Evolutionary conservation across 139 green algal species (phyloP), one percentile per base, ranked within the genome.

Genomic region (Pseudopediastrum boryanum): DNA sequence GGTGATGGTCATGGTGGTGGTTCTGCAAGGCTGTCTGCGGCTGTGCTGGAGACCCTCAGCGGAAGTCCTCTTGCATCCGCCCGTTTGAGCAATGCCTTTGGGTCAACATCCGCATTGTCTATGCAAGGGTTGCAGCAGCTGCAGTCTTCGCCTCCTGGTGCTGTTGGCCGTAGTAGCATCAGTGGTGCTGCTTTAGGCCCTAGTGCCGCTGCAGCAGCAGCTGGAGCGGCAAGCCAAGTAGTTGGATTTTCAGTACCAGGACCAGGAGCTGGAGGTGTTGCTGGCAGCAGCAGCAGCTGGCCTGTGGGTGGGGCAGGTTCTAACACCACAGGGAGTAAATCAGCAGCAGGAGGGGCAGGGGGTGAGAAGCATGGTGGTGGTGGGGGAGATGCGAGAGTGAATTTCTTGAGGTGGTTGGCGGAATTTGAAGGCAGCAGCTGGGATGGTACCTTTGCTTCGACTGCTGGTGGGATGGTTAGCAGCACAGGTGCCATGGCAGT

Each of bases 381-480:
- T 43, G 27, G 27, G 9, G 25, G 35, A 31, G 61, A 16, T 44
- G 61, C 61, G 27, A 4, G 23, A 16, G 48, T 58, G 16, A 58
- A 16, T 21, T 50, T 35, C 62, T 36, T 35, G 62, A 19, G 62
- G 31, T n/a, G 4, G 21, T 25, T 2, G 23, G 3, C 46, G 46
- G 16, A 50, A 76, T 33, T 35, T 46, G 1, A 76, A 76, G n/a
- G 69, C 69, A 65, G 69, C 46, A n/a, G n/a, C n/a, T n/a, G n/a
- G n/a, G n/a, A n/a, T n/a, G n/a, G n/a, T n/a, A n/a, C n/a, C n/a
- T n/a, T n/a, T n/a, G n/a, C n/a, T n/a, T n/a, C n/a, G n/a, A n/a
- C n/a, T n/a, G n/a, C n/a, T n/a, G n/a, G n/a, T n/a, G n/a, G n/a
- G n/a, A n/a, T n/a, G n/a, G n/a, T n/a, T n/a, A n/a, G n/a, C n/a